Evolutionary conservation across 148 eudicot genomes (phyloP).

Genomic region (Vaccinium corymbosum): DNA sequence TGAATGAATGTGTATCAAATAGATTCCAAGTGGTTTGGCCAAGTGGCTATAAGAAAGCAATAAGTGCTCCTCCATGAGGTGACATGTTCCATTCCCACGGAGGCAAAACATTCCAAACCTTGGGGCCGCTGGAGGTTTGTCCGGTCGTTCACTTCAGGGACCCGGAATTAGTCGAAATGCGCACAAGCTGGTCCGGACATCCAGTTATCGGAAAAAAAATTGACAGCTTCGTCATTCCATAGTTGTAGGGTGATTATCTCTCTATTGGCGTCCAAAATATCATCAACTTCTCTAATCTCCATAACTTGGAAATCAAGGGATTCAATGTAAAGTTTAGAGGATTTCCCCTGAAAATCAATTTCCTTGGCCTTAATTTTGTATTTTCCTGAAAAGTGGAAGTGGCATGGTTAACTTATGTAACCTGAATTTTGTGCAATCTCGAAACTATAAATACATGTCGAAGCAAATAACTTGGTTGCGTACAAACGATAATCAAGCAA

Average conservation of each 20-base stretch:
- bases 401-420: neutral
- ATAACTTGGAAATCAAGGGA: neutral
- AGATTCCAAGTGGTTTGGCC: neutral
- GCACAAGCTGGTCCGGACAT: no score
- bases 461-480: neutral
- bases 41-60: no score
- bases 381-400: neutral
- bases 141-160: no score
- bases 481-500: constrained; percentile 2
- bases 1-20: neutral
- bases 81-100: no score
- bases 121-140: no score
- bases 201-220: neutral
- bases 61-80: no score
- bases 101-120: no score
- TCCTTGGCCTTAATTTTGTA: neutral
- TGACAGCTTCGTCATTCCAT: neutral
- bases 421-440: constrained; percentile 2
- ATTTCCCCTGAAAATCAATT: neutral
- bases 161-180: no score
- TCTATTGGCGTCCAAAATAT: neutral
- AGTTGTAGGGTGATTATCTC: neutral
- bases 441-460: neutral
- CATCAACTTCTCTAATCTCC: neutral
- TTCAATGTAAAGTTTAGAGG: neutral